Evolutionary conservation across 2,329 filamentous ascomycete genomes (phyloP).

Genomic region (Macrophomina pseudophaseolina): DNA sequence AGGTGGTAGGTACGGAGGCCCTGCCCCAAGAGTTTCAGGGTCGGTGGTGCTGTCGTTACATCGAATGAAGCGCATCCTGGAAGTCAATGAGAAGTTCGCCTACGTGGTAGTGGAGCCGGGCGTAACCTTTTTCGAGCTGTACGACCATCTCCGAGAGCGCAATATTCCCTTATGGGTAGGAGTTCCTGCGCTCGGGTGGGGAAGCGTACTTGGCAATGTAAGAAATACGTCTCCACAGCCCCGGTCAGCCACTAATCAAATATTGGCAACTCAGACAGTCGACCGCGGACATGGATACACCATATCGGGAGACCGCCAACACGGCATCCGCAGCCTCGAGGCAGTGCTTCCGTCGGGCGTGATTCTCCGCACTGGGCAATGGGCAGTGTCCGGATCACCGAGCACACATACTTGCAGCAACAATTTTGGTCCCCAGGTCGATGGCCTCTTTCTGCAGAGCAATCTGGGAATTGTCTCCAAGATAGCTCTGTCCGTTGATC

Average conservation of each 20-base stretch:
- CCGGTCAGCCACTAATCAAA: not conserved
- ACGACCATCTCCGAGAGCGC: slow-evolving; percentile 39
- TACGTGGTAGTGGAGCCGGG: slow-evolving; percentile 53
- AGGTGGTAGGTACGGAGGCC: slow-evolving; percentile 43
- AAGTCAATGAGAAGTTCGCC: slow-evolving; percentile 46
- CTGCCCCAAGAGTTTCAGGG: slow-evolving; percentile 53
- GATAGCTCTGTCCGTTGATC: slow-evolving; percentile 33
- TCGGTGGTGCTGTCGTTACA: slow-evolving; percentile 54
- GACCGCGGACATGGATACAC: slow-evolving; percentile 42
- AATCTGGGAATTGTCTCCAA: slow-evolving; percentile 59
- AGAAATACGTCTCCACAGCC: not conserved
- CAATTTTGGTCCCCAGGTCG: slow-evolving; percentile 43
- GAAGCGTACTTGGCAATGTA: slow-evolving; percentile 41
- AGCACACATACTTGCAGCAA: not conserved
- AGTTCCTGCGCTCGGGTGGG: slow-evolving; percentile 41
- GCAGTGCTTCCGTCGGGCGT: slow-evolving; percentile 48
- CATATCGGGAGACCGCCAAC: slow-evolving; percentile 50
- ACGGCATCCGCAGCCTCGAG: slow-evolving; percentile 51
- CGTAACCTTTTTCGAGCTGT: slow-evolving; percentile 54
- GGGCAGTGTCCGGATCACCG: not conserved
- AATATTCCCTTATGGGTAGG: slow-evolving; percentile 50
- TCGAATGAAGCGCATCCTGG: slow-evolving; percentile 48
- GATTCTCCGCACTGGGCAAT: slow-evolving; percentile 28
- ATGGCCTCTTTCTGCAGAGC: slow-evolving; percentile 57
- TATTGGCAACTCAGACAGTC: not conserved